A percentile compares a stretch with the other conserved stretches of the same genome.
phyloP scores from a whole-genome alignment of 441 rosid species.

The Syzygium malaccense region DNA sequence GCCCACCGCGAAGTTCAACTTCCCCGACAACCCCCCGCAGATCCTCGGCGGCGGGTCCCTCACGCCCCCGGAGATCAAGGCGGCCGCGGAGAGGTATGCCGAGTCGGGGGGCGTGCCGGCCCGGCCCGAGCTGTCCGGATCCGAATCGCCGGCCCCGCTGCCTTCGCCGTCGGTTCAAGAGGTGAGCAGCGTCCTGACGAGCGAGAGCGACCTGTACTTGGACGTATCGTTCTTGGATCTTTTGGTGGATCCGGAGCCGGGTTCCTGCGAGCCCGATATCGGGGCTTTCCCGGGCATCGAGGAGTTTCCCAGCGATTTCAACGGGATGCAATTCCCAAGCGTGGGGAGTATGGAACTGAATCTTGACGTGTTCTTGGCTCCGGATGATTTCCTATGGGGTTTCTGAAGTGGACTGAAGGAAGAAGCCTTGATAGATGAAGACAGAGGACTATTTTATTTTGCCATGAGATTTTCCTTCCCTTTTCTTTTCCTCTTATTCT shows the following conservation, averaged over 20 bases:
- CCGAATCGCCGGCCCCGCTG: constrained; percentile 26
- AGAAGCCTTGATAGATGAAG: neutral
- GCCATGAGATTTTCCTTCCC: neutral
- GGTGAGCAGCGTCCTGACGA: constrained; percentile 6
- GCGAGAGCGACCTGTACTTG: constrained; percentile 12
- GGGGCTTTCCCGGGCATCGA: constrained; percentile 40
- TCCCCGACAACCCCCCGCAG: constrained; percentile 60
- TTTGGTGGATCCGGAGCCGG: constrained; percentile 11
- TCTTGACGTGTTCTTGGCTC: constrained; percentile 4
- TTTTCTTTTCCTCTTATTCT: neutral
- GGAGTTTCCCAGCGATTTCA: constrained; percentile 19
- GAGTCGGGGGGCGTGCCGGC: constrained; percentile 17
- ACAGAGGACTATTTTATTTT: neutral
- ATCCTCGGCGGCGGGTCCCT: constrained; percentile 40
- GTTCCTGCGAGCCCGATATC: constrained; percentile 9
- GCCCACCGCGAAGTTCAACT: constrained; percentile 51
- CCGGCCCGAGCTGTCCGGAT: constrained; percentile 7
- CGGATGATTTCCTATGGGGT: constrained; percentile 29
- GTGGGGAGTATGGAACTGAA: constrained; percentile 16
- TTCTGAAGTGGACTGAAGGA: constrained; percentile 3
- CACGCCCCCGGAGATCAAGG: constrained; percentile 47
- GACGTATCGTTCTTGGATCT: constrained; percentile 28
- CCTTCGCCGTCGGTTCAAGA: constrained; percentile 29
- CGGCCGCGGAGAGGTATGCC: constrained; percentile 51
- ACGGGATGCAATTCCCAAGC: neutral